Evolutionary conservation across 768 basidiomycete species (phyloP), one percentile per base, ranked within the genome.

Genomic region (Auriscalpium orientale): DNA sequence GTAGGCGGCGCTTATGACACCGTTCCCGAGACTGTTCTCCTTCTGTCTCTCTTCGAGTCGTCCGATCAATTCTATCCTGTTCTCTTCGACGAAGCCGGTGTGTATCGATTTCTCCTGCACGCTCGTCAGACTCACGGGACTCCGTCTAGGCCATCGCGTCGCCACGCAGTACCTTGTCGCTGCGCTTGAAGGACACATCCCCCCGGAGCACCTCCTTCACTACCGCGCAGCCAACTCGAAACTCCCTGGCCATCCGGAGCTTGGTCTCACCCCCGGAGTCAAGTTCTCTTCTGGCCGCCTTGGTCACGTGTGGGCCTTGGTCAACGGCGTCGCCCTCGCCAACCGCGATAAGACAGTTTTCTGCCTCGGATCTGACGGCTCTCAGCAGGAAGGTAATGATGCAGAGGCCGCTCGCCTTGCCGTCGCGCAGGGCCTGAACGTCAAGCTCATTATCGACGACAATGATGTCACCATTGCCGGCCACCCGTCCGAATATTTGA

Each of bases 381-480:
- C 90, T 4, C 90, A 93, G 67, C 91, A 94, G 68, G 91, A 93
- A 67, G 91, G 91, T 15, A 87, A 93, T 66, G 90, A 93, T 63
- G 91, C 91, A 1, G 91, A 94, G 67, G 91, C 91, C 15, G 91
- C 91, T 13, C 79, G 91, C 16, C 77, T 94, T 35, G 91, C 91
- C 16, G 91, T 91, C 44, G 91, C 91, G 2, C 84, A 92, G 66
- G 70, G 75, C 45, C 75, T 94, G 62, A 91, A 92, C 67, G 80
- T 94, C 69, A 94, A 94, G 71, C 74, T 93, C 55, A 70, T 93
- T 68, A 85, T 94, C 60, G 91, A 94, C 62, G 89, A 92, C 71
- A 93, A 94, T 71, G 85, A 94, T 67, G 91, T 93, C 61, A 93
- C 91, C 8, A 94, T 93, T 58, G 84, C 91, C n/a, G 91, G 91